These are phyloP conservation scores for Sclerotinia subarctica DNA, from an alignment of 2,329 filamentous ascomycete species.

Conservation along the genomic window DNA sequence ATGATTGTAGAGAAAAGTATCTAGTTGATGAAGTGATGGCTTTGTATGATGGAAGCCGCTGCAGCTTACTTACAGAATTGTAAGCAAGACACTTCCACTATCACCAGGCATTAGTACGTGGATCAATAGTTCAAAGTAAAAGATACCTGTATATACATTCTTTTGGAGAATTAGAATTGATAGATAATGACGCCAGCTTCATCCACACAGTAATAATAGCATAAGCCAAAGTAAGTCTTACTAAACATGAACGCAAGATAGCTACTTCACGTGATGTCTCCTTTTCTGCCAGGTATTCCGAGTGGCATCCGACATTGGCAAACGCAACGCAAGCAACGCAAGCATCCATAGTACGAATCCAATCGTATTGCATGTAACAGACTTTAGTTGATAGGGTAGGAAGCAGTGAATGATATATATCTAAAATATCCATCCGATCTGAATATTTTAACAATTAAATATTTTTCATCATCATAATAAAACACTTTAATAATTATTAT, in stretches of 20 bases:
- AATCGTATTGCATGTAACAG: slow-evolving; percentile 3
- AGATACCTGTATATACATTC: slow-evolving; percentile 1
- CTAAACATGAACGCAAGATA: not conserved
- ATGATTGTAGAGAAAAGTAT: slow-evolving; percentile 6
- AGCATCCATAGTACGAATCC: not conserved
- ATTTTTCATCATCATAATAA: too few relatives aligned
- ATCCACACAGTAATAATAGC: too few relatives aligned
- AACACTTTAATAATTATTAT: not conserved
- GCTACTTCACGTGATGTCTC: slow-evolving; percentile 13
- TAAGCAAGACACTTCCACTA: slow-evolving; percentile 14
- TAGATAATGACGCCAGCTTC: not conserved
- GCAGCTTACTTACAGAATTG: slow-evolving; percentile 24
- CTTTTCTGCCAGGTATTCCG: slow-evolving; percentile 1
- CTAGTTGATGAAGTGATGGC: not conserved
- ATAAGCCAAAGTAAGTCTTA: not conserved
- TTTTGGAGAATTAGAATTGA: too few relatives aligned
- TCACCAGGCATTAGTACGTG: not conserved
- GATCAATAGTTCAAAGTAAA: not conserved
- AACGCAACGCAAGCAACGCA: not conserved
- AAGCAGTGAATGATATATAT: not conserved
- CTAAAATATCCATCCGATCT: not conserved
- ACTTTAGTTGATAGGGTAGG: not conserved
- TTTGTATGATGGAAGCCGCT: slow-evolving; percentile 16
- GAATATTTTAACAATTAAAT: not conserved
- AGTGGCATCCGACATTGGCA: not conserved